These are phyloP conservation scores for Areca catechu DNA, from an alignment of 176 grass and related monocot genomes.

Conservation along the genomic window DNA sequence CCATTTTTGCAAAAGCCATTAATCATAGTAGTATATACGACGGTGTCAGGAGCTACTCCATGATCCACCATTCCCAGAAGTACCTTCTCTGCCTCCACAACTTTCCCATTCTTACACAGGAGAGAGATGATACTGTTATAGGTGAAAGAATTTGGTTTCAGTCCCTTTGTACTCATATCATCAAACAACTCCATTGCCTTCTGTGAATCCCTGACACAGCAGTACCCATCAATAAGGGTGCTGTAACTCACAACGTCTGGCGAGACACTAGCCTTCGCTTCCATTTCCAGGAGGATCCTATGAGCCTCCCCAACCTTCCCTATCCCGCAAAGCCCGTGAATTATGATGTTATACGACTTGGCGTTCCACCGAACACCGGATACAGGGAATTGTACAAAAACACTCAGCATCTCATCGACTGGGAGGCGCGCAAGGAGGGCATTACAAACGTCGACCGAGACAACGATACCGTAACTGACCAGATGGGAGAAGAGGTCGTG, in stretches of 20 bases:
- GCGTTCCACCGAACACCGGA: constrained; percentile 39
- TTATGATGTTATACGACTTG: constrained; percentile 66
- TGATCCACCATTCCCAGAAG: constrained; percentile 57
- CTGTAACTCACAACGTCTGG: constrained; percentile 71
- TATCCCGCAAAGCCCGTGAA: constrained; percentile 35
- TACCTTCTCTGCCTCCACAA: constrained; percentile 52
- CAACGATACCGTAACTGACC: constrained; percentile 50
- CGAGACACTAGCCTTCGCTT: not conserved
- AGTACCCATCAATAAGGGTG: constrained; percentile 67
- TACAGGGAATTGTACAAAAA: constrained; percentile 42
- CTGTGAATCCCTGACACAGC: constrained; percentile 36
- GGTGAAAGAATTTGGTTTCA: constrained; percentile 41
- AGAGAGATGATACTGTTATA: constrained; percentile 65
- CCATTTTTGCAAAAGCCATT: constrained; percentile 64
- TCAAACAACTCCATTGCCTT: constrained; percentile 47
- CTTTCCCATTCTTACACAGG: constrained; percentile 43
- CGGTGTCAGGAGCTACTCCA: constrained; percentile 42
- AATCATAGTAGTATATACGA: constrained; percentile 60
- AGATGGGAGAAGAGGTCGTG: constrained; percentile 43
- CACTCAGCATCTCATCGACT: constrained; percentile 31
- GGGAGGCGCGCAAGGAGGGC: constrained; percentile 51
- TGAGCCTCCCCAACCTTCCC: constrained; percentile 44
- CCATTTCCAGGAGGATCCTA: constrained; percentile 45
- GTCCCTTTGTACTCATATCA: constrained; percentile 52
- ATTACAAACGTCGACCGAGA: constrained; percentile 56